Conservation (phyloP, 768 basidiomycete genomes). For the Suillus variegatus region DNA sequence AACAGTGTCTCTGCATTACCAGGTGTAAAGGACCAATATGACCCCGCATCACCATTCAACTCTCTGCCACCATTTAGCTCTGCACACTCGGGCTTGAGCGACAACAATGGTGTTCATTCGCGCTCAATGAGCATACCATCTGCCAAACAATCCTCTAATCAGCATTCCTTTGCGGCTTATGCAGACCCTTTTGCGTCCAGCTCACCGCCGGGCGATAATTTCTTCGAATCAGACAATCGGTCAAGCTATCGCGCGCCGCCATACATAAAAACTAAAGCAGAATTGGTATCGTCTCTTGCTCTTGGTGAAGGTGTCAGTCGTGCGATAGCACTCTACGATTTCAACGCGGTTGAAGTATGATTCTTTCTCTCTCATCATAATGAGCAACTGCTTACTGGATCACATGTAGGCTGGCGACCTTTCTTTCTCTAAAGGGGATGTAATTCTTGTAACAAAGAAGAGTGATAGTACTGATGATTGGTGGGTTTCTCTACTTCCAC, state of each 20-base stretch:
- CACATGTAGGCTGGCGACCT: conserved; percentile 66
- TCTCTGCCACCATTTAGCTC: conserved; percentile 35
- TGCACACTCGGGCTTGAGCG: conserved; percentile 33
- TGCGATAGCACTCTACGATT: conserved; percentile 75
- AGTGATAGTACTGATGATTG: conserved; percentile 76
- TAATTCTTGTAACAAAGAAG: conserved; percentile 68
- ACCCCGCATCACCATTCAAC: conserved; percentile 37
- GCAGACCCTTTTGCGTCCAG: conserved; percentile 30
- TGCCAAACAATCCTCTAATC: conserved; percentile 16
- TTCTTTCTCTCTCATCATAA: not conserved
- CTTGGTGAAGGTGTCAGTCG: conserved; percentile 65
- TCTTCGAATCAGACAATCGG: conserved; percentile 11
- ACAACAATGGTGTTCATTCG: conserved; percentile 32
- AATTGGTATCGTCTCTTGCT: conserved; percentile 47
- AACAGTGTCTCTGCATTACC: conserved; percentile 19
- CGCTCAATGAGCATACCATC: conserved; percentile 36
- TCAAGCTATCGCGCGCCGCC: conserved; percentile 21
- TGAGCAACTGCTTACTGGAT: conserved; percentile 9
- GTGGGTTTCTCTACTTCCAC: conserved; percentile 37
- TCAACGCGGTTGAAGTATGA: conserved; percentile 68
- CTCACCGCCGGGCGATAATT: conserved; percentile 23
- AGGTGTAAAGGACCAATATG: conserved; percentile 27
- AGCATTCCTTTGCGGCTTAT: conserved; percentile 12
- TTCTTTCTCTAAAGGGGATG: conserved; percentile 74
- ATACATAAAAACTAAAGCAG: conserved; percentile 50